Percentiles rank a stretch among this genome's conserved stretches.
Evolutionary conservation across 1,284 basidiomycete species (phyloP).

Genomic region (Trichosporon inkin): DNA sequence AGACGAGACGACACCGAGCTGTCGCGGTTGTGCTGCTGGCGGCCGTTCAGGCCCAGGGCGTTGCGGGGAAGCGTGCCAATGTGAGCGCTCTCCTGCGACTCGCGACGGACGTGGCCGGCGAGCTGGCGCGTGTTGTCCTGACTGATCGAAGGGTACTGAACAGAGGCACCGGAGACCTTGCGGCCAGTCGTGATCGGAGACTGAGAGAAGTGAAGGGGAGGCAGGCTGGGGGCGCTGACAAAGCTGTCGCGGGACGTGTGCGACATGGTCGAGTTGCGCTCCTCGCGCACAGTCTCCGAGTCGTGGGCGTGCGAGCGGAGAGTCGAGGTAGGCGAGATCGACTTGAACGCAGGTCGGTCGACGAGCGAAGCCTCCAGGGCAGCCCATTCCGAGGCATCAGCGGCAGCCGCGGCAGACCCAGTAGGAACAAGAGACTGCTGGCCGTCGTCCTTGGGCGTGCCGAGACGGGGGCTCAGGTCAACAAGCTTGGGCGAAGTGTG

Average conservation of each 20-base stretch:
- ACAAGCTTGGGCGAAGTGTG: constrained; percentile 15
- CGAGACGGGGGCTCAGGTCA: constrained; percentile 26
- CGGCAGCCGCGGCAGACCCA: constrained; percentile 12
- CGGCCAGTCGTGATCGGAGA: constrained; percentile 9
- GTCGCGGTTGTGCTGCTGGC: not conserved
- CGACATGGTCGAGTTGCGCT: constrained; percentile 6
- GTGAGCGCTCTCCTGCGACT: constrained; percentile 4
- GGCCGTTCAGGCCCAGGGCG: not conserved
- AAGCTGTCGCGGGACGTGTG: constrained; percentile 1
- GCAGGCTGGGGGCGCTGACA: constrained; percentile 10
- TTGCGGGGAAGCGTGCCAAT: constrained; percentile 9
- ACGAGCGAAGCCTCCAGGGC: constrained; percentile 34
- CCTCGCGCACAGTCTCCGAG: not conserved
- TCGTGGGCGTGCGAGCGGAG: constrained; percentile 36
- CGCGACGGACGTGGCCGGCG: constrained; percentile 11
- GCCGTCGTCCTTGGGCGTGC: constrained; percentile 19
- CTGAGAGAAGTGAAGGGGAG: constrained; percentile 15
- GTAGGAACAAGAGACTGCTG: constrained; percentile 18
- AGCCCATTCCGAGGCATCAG: constrained; percentile 36
- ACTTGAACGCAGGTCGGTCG: constrained; percentile 40
- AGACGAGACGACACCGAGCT: not conserved
- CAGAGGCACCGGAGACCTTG: constrained; percentile 5
- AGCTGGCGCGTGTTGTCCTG: constrained; percentile 10
- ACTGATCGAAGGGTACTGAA: constrained; percentile 1
- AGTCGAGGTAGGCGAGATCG: constrained; percentile 41